Evolutionary conservation across 805 yeast species (phyloP).

Genomic region (Maudiozyma pseudohumilis): DNA sequence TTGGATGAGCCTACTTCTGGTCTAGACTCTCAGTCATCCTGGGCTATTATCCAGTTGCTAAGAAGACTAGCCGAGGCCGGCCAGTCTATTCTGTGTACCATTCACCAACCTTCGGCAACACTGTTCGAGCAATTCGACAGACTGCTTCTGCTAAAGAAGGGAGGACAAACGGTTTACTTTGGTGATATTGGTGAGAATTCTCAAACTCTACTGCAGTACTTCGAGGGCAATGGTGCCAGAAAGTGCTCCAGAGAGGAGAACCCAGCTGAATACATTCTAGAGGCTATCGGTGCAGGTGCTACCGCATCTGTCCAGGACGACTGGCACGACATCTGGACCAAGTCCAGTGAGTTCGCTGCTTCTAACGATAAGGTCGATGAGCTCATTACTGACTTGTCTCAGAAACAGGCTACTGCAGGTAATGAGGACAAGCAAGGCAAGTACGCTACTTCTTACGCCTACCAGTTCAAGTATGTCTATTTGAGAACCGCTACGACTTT

Average conservation of each 20-base stretch:
- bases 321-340: constrained; percentile 48
- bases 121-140: constrained; percentile 53
- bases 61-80: constrained; percentile 37
- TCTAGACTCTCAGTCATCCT: constrained; percentile 42
- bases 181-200: constrained; percentile 56
- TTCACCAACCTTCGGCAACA: constrained; percentile 54
- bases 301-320: constrained; percentile 44
- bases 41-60: constrained; percentile 40
- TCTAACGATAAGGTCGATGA: constrained; percentile 34
- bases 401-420: constrained; percentile 6
- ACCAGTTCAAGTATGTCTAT: constrained; percentile 31
- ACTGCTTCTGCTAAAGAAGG: constrained; percentile 48
- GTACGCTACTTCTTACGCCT: constrained; percentile 17
- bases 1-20: constrained; percentile 49
- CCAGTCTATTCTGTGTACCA: constrained; percentile 46
- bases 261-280: constrained; percentile 63
- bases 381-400: constrained; percentile 38
- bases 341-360: constrained; percentile 31
- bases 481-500: constrained; percentile 16
- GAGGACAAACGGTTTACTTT: constrained; percentile 65
- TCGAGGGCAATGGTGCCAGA: constrained; percentile 58
- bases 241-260: constrained; percentile 45
- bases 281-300: constrained; percentile 67
- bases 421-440: constrained; percentile 10
- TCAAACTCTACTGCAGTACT: constrained; percentile 43